phyloP scores from a whole-genome alignment of 768 basidiomycete genomes.

The Exidia glandulosa region DNA sequence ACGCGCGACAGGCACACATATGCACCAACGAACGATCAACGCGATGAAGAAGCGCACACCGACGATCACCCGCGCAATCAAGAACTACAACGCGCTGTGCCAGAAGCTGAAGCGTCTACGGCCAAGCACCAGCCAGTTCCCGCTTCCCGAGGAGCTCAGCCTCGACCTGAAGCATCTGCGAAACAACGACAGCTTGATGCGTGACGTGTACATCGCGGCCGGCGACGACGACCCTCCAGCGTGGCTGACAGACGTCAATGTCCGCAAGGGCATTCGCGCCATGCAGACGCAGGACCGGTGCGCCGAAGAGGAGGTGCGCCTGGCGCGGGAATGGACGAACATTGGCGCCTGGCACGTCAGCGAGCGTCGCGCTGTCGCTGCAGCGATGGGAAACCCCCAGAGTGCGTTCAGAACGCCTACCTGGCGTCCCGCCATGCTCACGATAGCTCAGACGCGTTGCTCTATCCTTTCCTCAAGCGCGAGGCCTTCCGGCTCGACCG shows the following conservation, averaged over 20 bases:
- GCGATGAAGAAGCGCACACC: slow-evolving; percentile 23
- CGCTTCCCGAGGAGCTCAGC: slow-evolving; percentile 22
- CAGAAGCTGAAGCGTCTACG: slow-evolving; percentile 15
- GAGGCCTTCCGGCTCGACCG: too few species aligned
- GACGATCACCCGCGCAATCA: slow-evolving; percentile 18
- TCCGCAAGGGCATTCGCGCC: slow-evolving; percentile 21
- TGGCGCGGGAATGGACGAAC: slow-evolving; percentile 22
- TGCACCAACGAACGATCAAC: slow-evolving; percentile 22
- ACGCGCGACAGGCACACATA: slow-evolving; percentile 17
- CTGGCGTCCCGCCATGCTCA: too few species aligned
- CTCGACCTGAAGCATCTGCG: slow-evolving; percentile 15
- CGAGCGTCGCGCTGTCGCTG: slow-evolving; percentile 6
- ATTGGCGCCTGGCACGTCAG: slow-evolving; percentile 23
- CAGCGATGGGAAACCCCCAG: not conserved
- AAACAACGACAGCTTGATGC: slow-evolving; percentile 16
- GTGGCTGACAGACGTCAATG: slow-evolving; percentile 24
- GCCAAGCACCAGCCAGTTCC: slow-evolving; percentile 15
- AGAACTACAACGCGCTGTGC: slow-evolving; percentile 19
- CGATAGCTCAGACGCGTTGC: too few species aligned
- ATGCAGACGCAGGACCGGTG: slow-evolving; percentile 20
- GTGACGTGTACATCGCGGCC: slow-evolving; percentile 25
- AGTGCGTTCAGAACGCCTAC: not conserved
- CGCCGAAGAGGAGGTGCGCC: slow-evolving; percentile 17
- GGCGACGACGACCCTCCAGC: slow-evolving; percentile 8
- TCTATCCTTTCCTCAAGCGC: too few species aligned